Evolutionary conservation across 805 yeast genomes (phyloP).

Genomic region (Saccharomycopsis microspora): DNA sequence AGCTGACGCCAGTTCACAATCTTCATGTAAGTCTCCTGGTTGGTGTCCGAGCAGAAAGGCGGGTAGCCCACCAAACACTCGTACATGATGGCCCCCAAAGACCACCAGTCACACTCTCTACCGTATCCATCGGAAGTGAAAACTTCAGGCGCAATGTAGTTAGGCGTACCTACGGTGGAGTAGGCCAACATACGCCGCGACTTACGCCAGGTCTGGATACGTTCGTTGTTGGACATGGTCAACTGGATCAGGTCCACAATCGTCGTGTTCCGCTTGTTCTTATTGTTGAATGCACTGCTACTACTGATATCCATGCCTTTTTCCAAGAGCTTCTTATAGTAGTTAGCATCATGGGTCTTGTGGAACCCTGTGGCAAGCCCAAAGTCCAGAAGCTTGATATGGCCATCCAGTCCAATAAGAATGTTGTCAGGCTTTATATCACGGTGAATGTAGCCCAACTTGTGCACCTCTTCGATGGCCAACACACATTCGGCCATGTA

Average conservation of each 20-base stretch:
- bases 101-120: slow-evolving; percentile 98
- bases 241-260: slow-evolving; percentile 59
- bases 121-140: slow-evolving; percentile 91
- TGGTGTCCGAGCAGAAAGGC: slow-evolving; percentile 90
- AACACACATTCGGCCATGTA: slow-evolving; percentile 94
- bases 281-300: slow-evolving; percentile 13
- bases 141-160: slow-evolving; percentile 92
- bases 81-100: slow-evolving; percentile 91
- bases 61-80: slow-evolving; percentile 97
- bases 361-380: slow-evolving; percentile 87
- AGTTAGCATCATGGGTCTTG: slow-evolving; percentile 82
- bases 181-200: slow-evolving; percentile 88
- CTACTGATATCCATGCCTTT: slow-evolving; percentile 19
- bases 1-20: slow-evolving; percentile 88
- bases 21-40: slow-evolving; percentile 87
- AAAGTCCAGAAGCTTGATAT: slow-evolving; percentile 60
- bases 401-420: slow-evolving; percentile 69
- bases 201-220: slow-evolving; percentile 93
- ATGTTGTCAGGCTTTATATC: slow-evolving; percentile 97
- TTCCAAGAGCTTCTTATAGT: slow-evolving; percentile 68
- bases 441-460: slow-evolving; percentile 88
- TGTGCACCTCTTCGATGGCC: slow-evolving; percentile 90
- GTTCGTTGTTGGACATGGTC: slow-evolving; percentile 91
- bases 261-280: slow-evolving; percentile 17
- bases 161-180: slow-evolving; percentile 94